phyloP scores from a whole-genome alignment of 225 moss, liverwort and hornwort species.

The Sphagnum tenellum region DNA sequence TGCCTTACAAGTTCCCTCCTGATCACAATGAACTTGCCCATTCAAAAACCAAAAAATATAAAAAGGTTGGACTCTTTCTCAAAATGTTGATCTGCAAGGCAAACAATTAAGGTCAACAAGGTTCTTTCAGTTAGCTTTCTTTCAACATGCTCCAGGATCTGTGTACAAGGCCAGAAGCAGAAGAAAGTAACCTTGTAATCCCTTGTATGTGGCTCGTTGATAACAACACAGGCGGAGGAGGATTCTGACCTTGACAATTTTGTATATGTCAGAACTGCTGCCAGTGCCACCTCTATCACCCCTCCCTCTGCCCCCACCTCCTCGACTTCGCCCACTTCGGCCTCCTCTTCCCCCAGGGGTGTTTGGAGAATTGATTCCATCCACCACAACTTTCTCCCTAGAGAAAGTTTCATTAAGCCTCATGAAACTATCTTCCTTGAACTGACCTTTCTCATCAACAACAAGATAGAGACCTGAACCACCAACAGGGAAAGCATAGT shows the following conservation, averaged over 20 bases:
- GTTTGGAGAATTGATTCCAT: constrained; percentile 51
- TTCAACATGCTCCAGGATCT: too few relatives aligned
- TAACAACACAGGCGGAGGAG: too few relatives aligned
- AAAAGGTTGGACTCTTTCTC: too few relatives aligned
- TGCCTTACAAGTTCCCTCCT: not conserved
- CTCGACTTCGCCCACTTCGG: constrained; percentile 26
- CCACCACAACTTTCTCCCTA: constrained; percentile 57
- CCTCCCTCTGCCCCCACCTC: constrained; percentile 50
- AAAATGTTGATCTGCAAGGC: too few relatives aligned
- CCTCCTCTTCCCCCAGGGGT: constrained; percentile 45
- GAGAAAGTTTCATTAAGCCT: constrained; percentile 57
- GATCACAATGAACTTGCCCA: too few relatives aligned
- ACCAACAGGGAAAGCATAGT: constrained; percentile 41
- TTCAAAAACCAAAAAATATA: too few relatives aligned
- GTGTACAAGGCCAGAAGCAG: too few relatives aligned
- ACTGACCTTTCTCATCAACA: constrained; percentile 48
- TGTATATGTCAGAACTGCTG: constrained; percentile 25
- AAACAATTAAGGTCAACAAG: too few relatives aligned
- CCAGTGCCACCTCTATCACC: constrained; percentile 31
- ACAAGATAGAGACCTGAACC: constrained; percentile 38
- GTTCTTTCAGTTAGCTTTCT: too few relatives aligned
- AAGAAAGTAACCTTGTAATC: too few relatives aligned
- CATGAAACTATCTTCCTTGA: constrained; percentile 70
- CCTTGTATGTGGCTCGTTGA: too few relatives aligned
- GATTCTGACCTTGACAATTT: constrained; percentile 34